Evolutionary conservation across 441 rosid species (phyloP), one percentile per base, ranked within the genome.

Genomic region (Breynia disticha): DNA sequence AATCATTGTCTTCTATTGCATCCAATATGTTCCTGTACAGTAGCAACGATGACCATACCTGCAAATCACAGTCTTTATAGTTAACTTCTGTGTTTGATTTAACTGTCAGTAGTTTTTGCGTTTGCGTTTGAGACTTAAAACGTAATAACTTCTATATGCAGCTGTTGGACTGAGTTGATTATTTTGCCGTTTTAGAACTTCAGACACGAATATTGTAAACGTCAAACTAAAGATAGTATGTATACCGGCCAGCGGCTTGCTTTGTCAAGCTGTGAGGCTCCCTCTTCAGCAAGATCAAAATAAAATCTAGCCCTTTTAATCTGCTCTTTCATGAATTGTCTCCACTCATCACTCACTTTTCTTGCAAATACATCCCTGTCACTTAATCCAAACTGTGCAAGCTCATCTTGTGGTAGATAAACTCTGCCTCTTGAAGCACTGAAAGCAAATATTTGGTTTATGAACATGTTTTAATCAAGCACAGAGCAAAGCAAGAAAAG

Each of bases 191-290:
- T n/a, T n/a, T n/a, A n/a, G n/a, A n/a, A n/a, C n/a, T n/a, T n/a
- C n/a, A n/a, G n/a, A n/a, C n/a, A n/a, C n/a, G n/a, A n/a, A n/a
- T n/a, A n/a, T n/a, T n/a, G n/a, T n/a, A n/a, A n/a, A n/a, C n/a
- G n/a, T n/a, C n/a, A n/a, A n/a, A n/a, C 46, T n/a, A 5, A 35
- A 8, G 17, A 22, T 19, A 16, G 17, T 56, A 5, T 12, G 38
- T 19, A 24, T 71, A 79, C 83, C 65, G 83, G 79, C 85, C 85
- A 75, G 16, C 88, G 78, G 57, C 88, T 82, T 50, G 71, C 83
- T 53, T 75, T 65, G 64, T 79, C 69, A n/a, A 82, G 79, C 55
- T 68, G 75, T 3, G 79, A 73, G 54, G 81, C 85, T 46, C 83
- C 83, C 19, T 71, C 79, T 56, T 79, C 81, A 0, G 88, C 88